Base-by-base conservation (phyloP, 192 early-diverging fungal species). In the Entrophospora sp. region DNA sequence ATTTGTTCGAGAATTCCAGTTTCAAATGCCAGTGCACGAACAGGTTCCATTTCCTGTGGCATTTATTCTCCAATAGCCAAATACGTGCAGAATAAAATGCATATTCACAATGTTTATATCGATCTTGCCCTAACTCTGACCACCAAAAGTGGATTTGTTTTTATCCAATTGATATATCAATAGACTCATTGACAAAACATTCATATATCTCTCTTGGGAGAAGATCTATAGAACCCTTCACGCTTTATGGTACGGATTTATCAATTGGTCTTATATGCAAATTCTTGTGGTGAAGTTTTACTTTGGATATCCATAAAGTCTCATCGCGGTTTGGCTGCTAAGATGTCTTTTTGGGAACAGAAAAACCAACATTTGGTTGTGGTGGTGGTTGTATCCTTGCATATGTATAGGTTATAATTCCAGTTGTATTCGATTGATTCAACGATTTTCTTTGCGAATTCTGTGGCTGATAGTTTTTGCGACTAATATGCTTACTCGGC, bases 131-230 rank as follows among this genome's bases (percentile, higher is more conserved):
- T 18, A 61, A 45, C 0, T 61, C 10, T 1, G 28, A 42, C 60
- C 27, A 62, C 43, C 42, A 45, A 16, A 46, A 62, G 20, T 62
- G 43, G 0, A 62, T 44, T 2, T 62, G 43, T 8, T 45, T 58
- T 61, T 61, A 42, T 20, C 4, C 13, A 45, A 61, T 32, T 12
- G 3, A 61, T 40, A 43, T 28, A 44, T 61, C 5, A n/a, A 45
- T 12, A 22, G 4, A 6, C 1, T 45, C 2, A 45, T 9, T 30
- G 27, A 61, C 14, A 42, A 61, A n/a, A 1, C 18, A 6, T 20
- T 12, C 14, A 46, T 62, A 62, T 8, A 62, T 62, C 20, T 62
- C 61, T 34, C 43, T 43, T 44, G 43, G 31, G 24, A 60, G 28
- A 40, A 42, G 37, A 42, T 37, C n/a, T 22, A 59, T 59, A 59